These are phyloP conservation scores for Aspergillus thermomutatus DNA, from an alignment of 2,329 filamentous ascomycete genomes.

Conservation along the genomic window DNA sequence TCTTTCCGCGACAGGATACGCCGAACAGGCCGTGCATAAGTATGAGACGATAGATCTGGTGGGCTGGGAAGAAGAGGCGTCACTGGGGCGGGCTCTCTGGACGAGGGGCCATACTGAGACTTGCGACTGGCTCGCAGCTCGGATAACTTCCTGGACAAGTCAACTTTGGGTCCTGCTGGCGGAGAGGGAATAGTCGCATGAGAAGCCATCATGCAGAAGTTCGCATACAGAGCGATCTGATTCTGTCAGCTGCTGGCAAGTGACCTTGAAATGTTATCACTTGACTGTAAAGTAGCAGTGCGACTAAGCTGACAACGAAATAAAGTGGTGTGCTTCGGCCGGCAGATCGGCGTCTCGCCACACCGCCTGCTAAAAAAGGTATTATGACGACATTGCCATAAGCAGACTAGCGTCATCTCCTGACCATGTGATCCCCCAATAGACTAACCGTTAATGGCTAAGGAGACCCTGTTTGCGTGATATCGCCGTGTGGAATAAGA, in stretches of 20 bases:
- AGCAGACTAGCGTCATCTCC: constrained; percentile 3
- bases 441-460: constrained; percentile 6
- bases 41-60: constrained; percentile 57
- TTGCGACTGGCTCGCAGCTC: constrained; percentile 36
- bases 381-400: neutral
- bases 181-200: constrained; percentile 9
- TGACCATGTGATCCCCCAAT: constrained; percentile 8
- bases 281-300: neutral
- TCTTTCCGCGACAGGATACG: constrained; percentile 79
- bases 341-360: neutral
- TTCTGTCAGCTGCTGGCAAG: neutral
- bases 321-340: neutral
- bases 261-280: neutral
- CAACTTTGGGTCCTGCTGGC: constrained; percentile 24
- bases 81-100: constrained; percentile 61
- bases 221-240: neutral
- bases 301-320: neutral
- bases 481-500: neutral
- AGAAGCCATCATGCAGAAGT: constrained; percentile 22
- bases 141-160: constrained; percentile 40
- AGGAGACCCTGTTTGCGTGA: constrained; percentile 9
- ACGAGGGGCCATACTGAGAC: constrained; percentile 19
- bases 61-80: constrained; percentile 72
- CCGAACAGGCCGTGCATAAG: constrained; percentile 66
- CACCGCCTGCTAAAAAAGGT: constrained; percentile 10